These are phyloP conservation scores for Schizosaccharomyces versatilis DNA, from an alignment of 1,139 yeast species.

Conservation along the genomic window DNA sequence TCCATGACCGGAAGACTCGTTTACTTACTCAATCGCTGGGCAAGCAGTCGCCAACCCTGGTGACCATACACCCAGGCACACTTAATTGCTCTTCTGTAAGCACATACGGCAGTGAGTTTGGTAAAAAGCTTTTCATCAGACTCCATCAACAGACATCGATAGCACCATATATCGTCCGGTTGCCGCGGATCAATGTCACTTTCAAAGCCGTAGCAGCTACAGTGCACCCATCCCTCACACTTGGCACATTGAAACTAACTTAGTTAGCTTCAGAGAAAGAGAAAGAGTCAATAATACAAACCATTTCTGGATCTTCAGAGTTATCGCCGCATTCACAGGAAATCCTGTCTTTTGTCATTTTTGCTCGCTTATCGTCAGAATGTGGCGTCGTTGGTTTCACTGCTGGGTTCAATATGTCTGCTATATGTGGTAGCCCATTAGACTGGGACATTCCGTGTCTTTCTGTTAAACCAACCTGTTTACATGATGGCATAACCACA, in stretches of 20 bases:
- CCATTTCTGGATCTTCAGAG: neutral
- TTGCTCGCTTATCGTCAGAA: neutral
- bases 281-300: neutral
- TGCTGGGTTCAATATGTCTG: too few relatives aligned
- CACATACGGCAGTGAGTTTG: neutral
- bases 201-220: neutral
- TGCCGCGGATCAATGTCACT: constrained; percentile 1
- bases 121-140: neutral
- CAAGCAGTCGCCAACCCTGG: neutral
- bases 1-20: neutral
- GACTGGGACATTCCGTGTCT: too few relatives aligned
- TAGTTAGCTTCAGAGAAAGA: neutral
- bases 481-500: too few relatives aligned
- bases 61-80: neutral
- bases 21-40: neutral
- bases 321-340: neutral
- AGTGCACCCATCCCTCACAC: constrained; percentile 1
- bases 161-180: neutral
- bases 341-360: neutral
- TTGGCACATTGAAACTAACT: neutral
- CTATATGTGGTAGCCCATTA: too few relatives aligned
- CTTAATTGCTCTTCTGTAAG: neutral
- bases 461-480: too few relatives aligned
- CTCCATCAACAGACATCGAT: neutral
- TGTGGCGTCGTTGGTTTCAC: too few relatives aligned